phyloP scores from a whole-genome alignment of 2,329 filamentous ascomycete species.

The Stagonosporopsis chrysanthemi region DNA sequence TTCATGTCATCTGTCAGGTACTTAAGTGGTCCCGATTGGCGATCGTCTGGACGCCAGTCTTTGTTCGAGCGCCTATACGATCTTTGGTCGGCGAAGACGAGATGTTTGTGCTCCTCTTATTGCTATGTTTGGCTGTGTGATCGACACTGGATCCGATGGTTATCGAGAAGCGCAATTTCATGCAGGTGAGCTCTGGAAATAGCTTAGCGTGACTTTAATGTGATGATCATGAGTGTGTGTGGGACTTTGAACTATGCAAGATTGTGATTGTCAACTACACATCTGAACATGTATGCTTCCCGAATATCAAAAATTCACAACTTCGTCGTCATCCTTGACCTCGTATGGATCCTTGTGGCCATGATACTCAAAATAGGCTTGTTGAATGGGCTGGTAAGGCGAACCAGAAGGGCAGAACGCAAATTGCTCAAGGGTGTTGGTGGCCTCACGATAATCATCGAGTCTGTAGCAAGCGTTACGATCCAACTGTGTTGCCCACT shows the following conservation, averaged over 20 bases:
- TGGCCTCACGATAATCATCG: slow-evolving; percentile 47
- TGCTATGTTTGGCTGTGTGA: slow-evolving; percentile 3
- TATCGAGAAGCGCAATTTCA: background rate
- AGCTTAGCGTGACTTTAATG: background rate
- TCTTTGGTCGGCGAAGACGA: background rate
- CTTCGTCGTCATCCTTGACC: slow-evolving; percentile 21
- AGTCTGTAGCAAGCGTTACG: slow-evolving; percentile 44
- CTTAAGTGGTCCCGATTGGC: background rate
- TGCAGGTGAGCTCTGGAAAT: background rate
- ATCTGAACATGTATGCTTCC: background rate
- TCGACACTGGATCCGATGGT: background rate
- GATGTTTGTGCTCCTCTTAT: background rate
- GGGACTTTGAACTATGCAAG: background rate
- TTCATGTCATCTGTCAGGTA: background rate
- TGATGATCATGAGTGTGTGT: background rate
- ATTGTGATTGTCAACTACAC: background rate
- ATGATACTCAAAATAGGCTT: slow-evolving; percentile 45
- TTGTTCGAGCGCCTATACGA: background rate
- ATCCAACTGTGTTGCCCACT: slow-evolving; percentile 43
- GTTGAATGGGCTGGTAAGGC: slow-evolving; percentile 38
- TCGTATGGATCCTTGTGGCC: slow-evolving; percentile 46
- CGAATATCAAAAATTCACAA: slow-evolving; percentile 25
- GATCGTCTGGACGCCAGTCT: too few species aligned
- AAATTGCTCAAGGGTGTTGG: slow-evolving; percentile 47
- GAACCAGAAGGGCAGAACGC: slow-evolving; percentile 42